Percentiles rank a stretch among this genome's conserved stretches.
These are phyloP conservation scores for Sporothrix brunneoviolacea DNA, from an alignment of 2,329 filamentous ascomycete species.

Conservation along the genomic window DNA sequence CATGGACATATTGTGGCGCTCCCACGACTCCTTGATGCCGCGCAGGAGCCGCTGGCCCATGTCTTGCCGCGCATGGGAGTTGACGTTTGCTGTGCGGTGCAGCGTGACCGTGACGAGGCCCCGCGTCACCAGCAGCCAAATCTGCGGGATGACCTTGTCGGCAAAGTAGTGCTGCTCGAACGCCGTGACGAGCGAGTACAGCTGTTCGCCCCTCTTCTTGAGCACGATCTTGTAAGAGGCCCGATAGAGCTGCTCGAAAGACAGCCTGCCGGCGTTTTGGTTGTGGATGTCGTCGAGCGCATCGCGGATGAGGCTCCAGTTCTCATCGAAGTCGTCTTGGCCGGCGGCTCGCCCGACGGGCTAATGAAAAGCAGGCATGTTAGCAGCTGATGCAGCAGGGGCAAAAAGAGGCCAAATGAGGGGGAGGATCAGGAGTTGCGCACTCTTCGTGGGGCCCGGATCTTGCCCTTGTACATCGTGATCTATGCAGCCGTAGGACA, in stretches of 20 bases:
- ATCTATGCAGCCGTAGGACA: no score
- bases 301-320: conserved; percentile 69
- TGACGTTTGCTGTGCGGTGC: conserved; percentile 67
- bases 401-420: neutral
- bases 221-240: conserved; percentile 91
- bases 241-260: conserved; percentile 93
- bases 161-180: conserved; percentile 81
- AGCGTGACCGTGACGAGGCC: conserved; percentile 58
- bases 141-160: conserved; percentile 62
- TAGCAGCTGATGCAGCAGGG: neutral
- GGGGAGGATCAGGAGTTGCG: neutral
- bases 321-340: conserved; percentile 76
- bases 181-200: conserved; percentile 73
- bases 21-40: conserved; percentile 71
- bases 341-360: no score
- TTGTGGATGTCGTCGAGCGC: conserved; percentile 85
- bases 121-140: conserved; percentile 64
- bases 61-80: no score
- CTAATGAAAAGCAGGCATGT: neutral
- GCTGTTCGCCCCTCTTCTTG: conserved; percentile 71
- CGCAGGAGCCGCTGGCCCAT: conserved; percentile 79
- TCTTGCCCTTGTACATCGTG: conserved; percentile 40
- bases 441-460: conserved; percentile 62
- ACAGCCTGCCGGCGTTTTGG: conserved; percentile 81
- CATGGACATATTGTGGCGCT: conserved; percentile 86